A percentile compares a stretch with the other conserved stretches of the same genome.
phyloP scores from a whole-genome alignment of 768 basidiomycete genomes.

The Gelatoporia subvermispora region DNA sequence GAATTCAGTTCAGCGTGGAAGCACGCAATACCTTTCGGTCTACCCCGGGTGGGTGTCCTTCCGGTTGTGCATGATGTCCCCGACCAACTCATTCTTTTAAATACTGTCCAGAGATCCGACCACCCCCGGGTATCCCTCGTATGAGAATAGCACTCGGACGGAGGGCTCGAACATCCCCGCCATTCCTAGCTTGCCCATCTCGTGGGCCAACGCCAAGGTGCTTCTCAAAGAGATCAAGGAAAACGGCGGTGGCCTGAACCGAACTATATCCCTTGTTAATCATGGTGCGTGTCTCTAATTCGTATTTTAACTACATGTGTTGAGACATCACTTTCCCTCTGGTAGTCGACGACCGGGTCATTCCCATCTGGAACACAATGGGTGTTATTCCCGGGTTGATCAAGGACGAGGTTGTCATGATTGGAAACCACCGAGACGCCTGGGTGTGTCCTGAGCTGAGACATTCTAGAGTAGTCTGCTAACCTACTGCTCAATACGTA shows the following conservation, averaged over 20 bases:
- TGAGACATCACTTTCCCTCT: neutral
- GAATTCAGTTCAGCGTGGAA: conserved; percentile 79
- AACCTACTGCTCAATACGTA: no score
- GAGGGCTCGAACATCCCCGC: conserved; percentile 58
- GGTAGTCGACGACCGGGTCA: conserved; percentile 71
- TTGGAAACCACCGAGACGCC: conserved; percentile 91
- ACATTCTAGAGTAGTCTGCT: no score
- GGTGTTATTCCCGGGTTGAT: conserved; percentile 79
- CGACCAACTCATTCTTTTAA: no score
- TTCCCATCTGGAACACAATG: conserved; percentile 89
- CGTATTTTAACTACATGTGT: neutral
- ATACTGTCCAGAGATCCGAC: conserved; percentile 53
- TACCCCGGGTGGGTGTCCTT: conserved; percentile 39
- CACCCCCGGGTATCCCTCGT: conserved; percentile 86
- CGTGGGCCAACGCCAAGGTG: conserved; percentile 74
- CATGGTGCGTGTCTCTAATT: conserved; percentile 32
- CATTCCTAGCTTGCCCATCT: conserved; percentile 88
- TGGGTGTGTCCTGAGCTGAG: conserved; percentile 40
- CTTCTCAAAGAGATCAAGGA: conserved; percentile 47
- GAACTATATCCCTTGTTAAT: conserved; percentile 52
- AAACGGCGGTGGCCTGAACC: conserved; percentile 30
- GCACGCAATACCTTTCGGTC: conserved; percentile 61
- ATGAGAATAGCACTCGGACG: conserved; percentile 68
- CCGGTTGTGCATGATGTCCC: no score
- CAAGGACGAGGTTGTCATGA: conserved; percentile 76